Evolutionary conservation across 2,329 filamentous ascomycete genomes (phyloP), one percentile per base, ranked within the genome.

Genomic region (Mollisiaceae sp.): DNA sequence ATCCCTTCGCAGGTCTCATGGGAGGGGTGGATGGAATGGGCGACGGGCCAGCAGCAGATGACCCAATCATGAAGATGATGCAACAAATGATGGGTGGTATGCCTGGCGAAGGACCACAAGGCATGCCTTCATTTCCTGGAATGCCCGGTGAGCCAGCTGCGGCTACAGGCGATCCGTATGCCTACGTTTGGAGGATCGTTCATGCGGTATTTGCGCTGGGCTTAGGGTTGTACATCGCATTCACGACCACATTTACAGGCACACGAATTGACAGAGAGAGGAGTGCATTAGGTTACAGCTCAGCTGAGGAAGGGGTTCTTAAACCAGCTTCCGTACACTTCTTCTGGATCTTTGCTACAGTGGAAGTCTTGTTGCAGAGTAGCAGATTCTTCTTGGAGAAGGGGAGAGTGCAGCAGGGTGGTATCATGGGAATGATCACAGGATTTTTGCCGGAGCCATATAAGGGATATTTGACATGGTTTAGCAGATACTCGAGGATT

Each of bases 291-390:
- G 67, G 63, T 15, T 69, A 66, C 27, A 63, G 74, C 73, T 1
- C 77, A 81, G 36, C 75, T 54, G 59, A 65, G 62, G 65, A 67
- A 58, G 67, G 70, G 43, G 67, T 75, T 63, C 70, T 79, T 61
- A 77, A 77, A 60, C 75, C 75, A 63, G 75, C 77, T 39, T 75
- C 81, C 47, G 80, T 80, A 55, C 82, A 83, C 67, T 89, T 93
- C 78, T 93, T 94, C 78, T 92, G 89, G 81, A 84, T 91, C n/a
- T 95, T 94, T 75, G 89, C 91, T 6, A 92, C 91, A 0, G 89
- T 87, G 38, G 91, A 95, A 79, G 83, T 92, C 12, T 76, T 92
- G 61, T 80, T 94, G 68, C 86, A 94, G 69, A 90, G 87, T 1
- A 88, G 86, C 36, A 82, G 91, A 27, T 91, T 90, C 75, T 87